Base-by-base conservation (phyloP, 495 filamentous ascomycete species). In the Hyphodiscus hymeniophilus region DNA sequence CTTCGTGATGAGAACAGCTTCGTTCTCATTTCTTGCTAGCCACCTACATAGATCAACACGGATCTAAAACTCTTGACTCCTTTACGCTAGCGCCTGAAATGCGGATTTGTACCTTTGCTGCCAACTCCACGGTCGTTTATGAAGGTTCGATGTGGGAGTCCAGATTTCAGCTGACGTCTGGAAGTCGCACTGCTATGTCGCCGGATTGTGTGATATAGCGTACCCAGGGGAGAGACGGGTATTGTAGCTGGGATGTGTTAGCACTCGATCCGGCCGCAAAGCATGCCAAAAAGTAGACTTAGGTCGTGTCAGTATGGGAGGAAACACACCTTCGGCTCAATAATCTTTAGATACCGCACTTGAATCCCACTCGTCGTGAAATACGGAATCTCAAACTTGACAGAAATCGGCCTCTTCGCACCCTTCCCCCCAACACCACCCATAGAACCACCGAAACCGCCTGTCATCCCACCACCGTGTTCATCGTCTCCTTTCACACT, bases 301-400 rank as follows among this genome's bases (percentile, higher is more conserved):
- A n/a, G n/a, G n/a, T n/a, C n/a, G n/a, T n/a, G n/a, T n/a, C n/a
- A n/a, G 8, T 38, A 42, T 32, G 26, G 17, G 35, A 23, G 48
- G 36, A 41, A 12, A 74, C 77, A 56, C 73, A 95, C 89, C 89
- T 99, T 99, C 4, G 92, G 94, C 68, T 99, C 92, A 48, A 94
- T 97, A 58, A 99, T 99, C 78, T 99, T 99, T 67, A 99, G 65
- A 63, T 99, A 99, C 48, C 92, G 81, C 53, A 97, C 94, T 65
- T 97, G 92, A 60, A 99, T 99, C 26, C 92, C 92, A 65, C 85
- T 92, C 3, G 92, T 99, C 7, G 92, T 99, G 63, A 99, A 99
- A 66, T 99, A 99, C 23, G 94, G 94, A 63, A 97, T 97, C 73
- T 99, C 94, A 65, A 97, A 99, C 69, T 97, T 99, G 70, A 99